phyloP scores from a whole-genome alignment of 129 eudicot species.

The Flaveria ramosissima region DNA sequence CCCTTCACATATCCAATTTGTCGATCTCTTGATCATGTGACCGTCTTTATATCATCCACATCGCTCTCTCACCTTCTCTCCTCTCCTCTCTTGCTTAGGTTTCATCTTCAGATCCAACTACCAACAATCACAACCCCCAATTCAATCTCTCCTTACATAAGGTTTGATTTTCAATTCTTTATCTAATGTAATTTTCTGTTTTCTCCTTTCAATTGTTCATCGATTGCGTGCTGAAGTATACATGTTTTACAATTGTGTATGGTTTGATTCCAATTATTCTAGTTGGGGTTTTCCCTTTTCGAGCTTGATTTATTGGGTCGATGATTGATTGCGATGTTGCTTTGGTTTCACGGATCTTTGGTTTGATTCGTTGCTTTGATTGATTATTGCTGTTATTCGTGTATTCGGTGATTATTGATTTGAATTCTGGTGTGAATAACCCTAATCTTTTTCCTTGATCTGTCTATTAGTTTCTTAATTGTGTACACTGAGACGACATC shows the following conservation, averaged over 20 bases:
- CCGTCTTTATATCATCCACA: constrained; percentile 25
- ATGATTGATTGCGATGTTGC: constrained; percentile 15
- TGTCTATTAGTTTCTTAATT: neutral
- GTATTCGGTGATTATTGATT: constrained; percentile 8
- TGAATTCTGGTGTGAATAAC: constrained; percentile 20
- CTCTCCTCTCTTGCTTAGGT: constrained; percentile 15
- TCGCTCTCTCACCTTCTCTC: constrained; percentile 11
- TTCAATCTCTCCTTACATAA: neutral
- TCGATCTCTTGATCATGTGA: constrained; percentile 24
- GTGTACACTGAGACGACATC: neutral
- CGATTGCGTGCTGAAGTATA: too few relatives aligned
- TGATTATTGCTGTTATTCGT: neutral
- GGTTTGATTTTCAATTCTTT: constrained; percentile 18
- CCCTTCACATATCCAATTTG: constrained; percentile 14
- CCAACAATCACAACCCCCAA: constrained; percentile 15
- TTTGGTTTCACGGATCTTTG: constrained; percentile 27
- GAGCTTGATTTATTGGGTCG: constrained; percentile 14
- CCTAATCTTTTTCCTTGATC: neutral
- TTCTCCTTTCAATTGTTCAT: too few relatives aligned
- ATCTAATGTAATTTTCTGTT: too few relatives aligned
- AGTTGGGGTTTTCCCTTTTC: constrained; percentile 4
- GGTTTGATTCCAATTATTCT: neutral
- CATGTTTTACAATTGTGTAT: constrained; percentile 1
- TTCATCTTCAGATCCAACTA: constrained; percentile 38
- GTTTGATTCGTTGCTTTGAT: constrained; percentile 21